Base-by-base conservation (phyloP, 2,329 filamentous ascomycete species). In the Chalaropsis ovoidea region DNA sequence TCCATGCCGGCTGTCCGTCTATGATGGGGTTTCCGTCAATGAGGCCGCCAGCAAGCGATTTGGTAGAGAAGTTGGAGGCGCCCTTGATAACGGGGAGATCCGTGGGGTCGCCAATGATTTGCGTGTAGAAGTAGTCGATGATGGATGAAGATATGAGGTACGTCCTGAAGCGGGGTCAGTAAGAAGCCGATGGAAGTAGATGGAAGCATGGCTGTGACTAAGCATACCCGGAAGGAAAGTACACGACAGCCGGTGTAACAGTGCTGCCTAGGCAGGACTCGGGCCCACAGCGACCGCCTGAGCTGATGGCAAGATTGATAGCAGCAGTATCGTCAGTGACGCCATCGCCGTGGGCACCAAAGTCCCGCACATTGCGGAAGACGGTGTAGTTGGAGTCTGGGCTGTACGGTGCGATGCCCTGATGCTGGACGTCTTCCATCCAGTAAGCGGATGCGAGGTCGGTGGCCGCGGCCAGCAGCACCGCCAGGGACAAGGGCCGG, bases 91-190 rank as follows among this genome's bases (percentile, higher is more conserved):
- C 77, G 5, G 87, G 77, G 66, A 81, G 78, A 68, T 80, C 74
- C 22, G 77, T 79, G 10, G 86, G 83, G 73, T 92, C 86, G 49
- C 88, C 89, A 39, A 91, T 80, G 68, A 94, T 80, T 73, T 90
- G 86, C 1, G 89, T 91, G 73, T 90, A 90, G 76, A 92, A 94
- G 75, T 86, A 85, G 72, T 88, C 84, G 52, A 88, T 75, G 67
- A 94, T 84, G 5, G 89, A 87, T 69, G 78, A 80, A 62, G 82
- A 87, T 68, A 93, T 84, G 4, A 86, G 71, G 71, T 93, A 94
- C 2, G 86, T 91, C 56, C 75, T 76, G 42, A 1, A 3, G 15
- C n/a, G 15, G 35, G n/a, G 61, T 62, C 43, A 62, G 61, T 22
- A 31, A 10, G 8, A 65, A 7, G 22, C 3, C 6, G 10, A 27